Evolutionary conservation across 345 rosid species (phyloP).

Genomic region (Erodium maritimum): DNA sequence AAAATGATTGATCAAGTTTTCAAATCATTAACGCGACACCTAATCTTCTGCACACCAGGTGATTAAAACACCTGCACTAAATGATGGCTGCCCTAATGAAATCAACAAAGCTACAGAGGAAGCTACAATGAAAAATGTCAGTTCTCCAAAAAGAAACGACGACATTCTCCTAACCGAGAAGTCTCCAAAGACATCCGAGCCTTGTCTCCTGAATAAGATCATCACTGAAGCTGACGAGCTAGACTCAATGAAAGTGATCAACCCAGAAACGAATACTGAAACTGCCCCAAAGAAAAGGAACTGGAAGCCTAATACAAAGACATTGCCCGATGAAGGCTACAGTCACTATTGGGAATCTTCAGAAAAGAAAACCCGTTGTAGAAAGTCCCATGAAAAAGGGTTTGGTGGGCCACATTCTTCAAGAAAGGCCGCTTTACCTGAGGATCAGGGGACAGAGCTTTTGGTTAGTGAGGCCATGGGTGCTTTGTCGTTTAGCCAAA

Average conservation of each 20-base stretch:
- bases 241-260: conserved; percentile 15
- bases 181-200: conserved; percentile 15
- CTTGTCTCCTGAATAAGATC: conserved; percentile 8
- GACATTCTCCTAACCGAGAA: conserved; percentile 4
- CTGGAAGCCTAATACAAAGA: conserved; percentile 48
- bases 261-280: conserved; percentile 24
- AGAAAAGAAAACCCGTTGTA: conserved; percentile 22
- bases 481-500: conserved; percentile 12
- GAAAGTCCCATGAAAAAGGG: conserved; percentile 21
- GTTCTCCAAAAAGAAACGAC: conserved; percentile 13
- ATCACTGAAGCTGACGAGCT: conserved; percentile 11
- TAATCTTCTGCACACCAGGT: background rate
- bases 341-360: conserved; percentile 33
- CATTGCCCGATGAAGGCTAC: conserved; percentile 59
- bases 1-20: background rate
- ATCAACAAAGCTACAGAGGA: conserved; percentile 14
- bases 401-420: conserved; percentile 16
- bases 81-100: conserved; percentile 15
- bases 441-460: conserved; percentile 2
- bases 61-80: conserved; percentile 5
- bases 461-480: background rate
- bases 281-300: conserved; percentile 42
- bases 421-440: conserved; percentile 20
- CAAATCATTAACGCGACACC: background rate
- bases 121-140: conserved; percentile 16